Percentiles rank a stretch among this genome's conserved stretches.
Evolutionary conservation across 2,329 filamentous ascomycete species (phyloP).

Genomic region (Chaetomium sp.): DNA sequence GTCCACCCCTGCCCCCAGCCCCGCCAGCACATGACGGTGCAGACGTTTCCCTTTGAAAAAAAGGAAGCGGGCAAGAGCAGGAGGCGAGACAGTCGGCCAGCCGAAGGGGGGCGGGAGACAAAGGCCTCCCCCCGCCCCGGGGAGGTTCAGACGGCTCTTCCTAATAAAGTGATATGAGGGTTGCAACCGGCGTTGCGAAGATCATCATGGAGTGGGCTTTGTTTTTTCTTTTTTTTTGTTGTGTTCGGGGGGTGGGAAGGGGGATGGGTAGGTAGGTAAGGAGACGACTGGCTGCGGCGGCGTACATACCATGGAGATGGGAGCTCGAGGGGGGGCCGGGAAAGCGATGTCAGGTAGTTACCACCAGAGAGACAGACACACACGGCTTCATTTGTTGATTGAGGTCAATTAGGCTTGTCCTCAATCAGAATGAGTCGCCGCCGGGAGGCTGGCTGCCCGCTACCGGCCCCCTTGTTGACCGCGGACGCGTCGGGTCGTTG

Average conservation of each 20-base stretch:
- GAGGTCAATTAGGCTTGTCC: background rate
- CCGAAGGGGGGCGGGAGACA: constrained; percentile 18
- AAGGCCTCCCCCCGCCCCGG: too few relatives aligned
- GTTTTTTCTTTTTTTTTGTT: constrained; percentile 7
- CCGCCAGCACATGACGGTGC: constrained; percentile 44
- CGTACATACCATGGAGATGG: background rate
- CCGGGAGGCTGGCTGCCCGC: background rate
- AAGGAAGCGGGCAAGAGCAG: constrained; percentile 20
- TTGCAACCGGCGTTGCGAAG: constrained; percentile 40
- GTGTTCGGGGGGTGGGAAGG: background rate
- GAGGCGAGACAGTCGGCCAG: constrained; percentile 21
- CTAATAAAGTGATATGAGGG: constrained; percentile 41
- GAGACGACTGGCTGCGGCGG: background rate
- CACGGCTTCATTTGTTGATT: background rate
- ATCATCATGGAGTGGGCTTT: constrained; percentile 41
- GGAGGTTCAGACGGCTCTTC: constrained; percentile 48
- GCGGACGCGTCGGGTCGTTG: background rate
- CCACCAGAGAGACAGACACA: background rate
- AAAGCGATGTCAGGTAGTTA: background rate
- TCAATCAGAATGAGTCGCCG: background rate
- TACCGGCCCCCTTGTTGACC: background rate
- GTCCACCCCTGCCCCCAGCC: constrained; percentile 25
- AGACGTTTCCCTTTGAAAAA: constrained; percentile 31
- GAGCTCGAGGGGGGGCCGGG: background rate
- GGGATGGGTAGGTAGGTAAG: constrained; percentile 1